Evolutionary conservation across 495 filamentous ascomycete species (phyloP).

Genomic region (Oleoguttula mirabilis): DNA sequence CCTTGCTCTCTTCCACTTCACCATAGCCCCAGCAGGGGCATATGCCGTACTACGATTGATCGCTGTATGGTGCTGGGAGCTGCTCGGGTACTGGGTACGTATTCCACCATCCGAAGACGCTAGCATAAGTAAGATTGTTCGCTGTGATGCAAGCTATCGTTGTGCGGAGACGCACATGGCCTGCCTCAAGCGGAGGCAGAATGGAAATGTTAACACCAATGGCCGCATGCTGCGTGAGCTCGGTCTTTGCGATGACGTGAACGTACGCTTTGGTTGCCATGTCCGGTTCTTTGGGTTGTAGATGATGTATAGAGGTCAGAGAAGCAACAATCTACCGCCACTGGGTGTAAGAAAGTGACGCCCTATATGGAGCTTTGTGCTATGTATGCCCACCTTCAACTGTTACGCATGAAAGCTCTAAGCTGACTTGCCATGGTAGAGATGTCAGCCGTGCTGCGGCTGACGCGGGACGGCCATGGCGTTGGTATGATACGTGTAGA

Average conservation of each 20-base stretch:
- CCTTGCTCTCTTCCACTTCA: conserved; percentile 38
- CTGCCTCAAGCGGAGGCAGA: neutral
- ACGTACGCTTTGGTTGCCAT: neutral
- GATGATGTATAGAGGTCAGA: too few species aligned
- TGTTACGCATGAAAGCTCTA: too few species aligned
- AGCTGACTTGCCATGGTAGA: too few species aligned
- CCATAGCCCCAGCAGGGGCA: conserved; percentile 47
- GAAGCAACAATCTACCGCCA: too few species aligned
- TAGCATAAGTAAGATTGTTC: conserved; percentile 46
- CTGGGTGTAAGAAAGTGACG: too few species aligned
- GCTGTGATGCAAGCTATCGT: conserved; percentile 38
- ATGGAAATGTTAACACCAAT: neutral
- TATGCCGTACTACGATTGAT: conserved; percentile 38
- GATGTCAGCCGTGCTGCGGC: too few species aligned
- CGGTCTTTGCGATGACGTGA: conserved; percentile 1
- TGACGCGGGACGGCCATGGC: too few species aligned
- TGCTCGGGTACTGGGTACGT: conserved; percentile 29
- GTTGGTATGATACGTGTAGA: too few species aligned
- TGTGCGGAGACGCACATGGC: conserved; percentile 34
- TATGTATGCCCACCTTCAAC: too few species aligned
- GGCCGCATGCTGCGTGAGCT: neutral
- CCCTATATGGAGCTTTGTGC: too few species aligned
- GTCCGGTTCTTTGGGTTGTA: too few species aligned
- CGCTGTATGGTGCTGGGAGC: conserved; percentile 42
- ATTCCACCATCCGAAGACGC: conserved; percentile 40